Base-by-base conservation (phyloP, 306 rosid genomes). In the Vigna unguiculata region DNA sequence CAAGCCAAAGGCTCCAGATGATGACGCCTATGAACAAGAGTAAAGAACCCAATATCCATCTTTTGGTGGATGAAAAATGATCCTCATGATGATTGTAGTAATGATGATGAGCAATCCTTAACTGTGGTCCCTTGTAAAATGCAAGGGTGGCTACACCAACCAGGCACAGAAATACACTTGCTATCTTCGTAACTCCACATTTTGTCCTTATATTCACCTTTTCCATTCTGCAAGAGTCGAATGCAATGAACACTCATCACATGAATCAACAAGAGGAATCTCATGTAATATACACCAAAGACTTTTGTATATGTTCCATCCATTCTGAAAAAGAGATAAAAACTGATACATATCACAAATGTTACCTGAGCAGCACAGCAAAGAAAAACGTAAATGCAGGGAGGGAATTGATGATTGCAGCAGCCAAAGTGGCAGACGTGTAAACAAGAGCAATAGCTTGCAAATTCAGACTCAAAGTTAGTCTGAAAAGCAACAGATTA, bases 11-110 rank as follows among this genome's bases (percentile, higher is more conserved):
- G 24, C 92, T 80, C 94, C 90, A 87, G 4, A 77, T 62, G 58
- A 75, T 64, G 66, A 80, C 54, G 14, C 86, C 5, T 36, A 82
- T 1, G 75, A 82, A 43, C 70, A 85, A 47, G 65, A 91, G 78
- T 9, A 75, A 71, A 63, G 89, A 86, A 22, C 93, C 92, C 53
- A 89, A 69, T 13, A 81, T 76, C 97, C 97, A 89, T 83, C 46
- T 77, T 54, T 75, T 59, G 17, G 52, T 2, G 34, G 81, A 74
- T 71, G 88, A 70, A 30, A 59, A 20, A 38, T 83, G 79, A 64
- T 79, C 61, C n/a, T 86, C 66, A 52, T 61, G 82, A 40, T 79
- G n/a, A 41, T 48, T 55, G 58, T 53, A 82, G 80, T 59, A 16
- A n/a, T n/a, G n/a, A n/a, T n/a, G n/a, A 34, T 73, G 80, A 5